phyloP scores from a whole-genome alignment of 345 rosid genomes.

The Camelina sativa region DNA sequence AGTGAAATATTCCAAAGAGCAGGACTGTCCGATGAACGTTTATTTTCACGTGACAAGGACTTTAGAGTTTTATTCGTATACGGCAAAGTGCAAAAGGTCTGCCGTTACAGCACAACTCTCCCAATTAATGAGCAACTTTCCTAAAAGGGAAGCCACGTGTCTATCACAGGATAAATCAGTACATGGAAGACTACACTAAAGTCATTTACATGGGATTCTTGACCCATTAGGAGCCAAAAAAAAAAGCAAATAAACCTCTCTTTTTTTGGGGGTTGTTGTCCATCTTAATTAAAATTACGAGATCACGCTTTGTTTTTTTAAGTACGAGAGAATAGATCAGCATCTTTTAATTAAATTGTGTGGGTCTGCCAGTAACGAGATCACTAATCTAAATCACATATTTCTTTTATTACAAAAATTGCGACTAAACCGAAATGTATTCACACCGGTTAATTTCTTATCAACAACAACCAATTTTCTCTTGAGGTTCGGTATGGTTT shows the following conservation, averaged over 20 bases:
- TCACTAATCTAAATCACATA: slow-evolving; percentile 3
- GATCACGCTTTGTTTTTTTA: background rate
- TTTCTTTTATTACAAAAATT: background rate
- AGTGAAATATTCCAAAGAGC: slow-evolving; percentile 12
- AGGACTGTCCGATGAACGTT: background rate
- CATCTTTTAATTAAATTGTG: background rate
- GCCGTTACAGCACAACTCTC: slow-evolving; percentile 20
- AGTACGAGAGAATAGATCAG: background rate
- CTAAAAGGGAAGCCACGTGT: background rate
- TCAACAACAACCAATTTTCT: background rate
- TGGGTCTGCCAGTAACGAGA: slow-evolving; percentile 1
- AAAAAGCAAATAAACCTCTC: slow-evolving; percentile 2
- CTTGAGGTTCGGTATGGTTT: background rate
- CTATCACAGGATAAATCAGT: background rate
- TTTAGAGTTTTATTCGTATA: slow-evolving; percentile 18
- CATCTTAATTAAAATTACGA: background rate
- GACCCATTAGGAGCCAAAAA: slow-evolving; percentile 18
- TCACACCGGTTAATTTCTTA: background rate
- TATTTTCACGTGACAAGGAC: slow-evolving; percentile 37
- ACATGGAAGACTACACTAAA: slow-evolving; percentile 18
- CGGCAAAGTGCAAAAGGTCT: slow-evolving; percentile 17
- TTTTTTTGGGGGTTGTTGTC: background rate
- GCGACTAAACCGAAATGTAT: background rate
- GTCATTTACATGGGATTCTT: slow-evolving; percentile 27
- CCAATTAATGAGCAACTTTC: background rate